Conservation (phyloP, 306 rosid species). For the Psophocarpus tetragonolobus region DNA sequence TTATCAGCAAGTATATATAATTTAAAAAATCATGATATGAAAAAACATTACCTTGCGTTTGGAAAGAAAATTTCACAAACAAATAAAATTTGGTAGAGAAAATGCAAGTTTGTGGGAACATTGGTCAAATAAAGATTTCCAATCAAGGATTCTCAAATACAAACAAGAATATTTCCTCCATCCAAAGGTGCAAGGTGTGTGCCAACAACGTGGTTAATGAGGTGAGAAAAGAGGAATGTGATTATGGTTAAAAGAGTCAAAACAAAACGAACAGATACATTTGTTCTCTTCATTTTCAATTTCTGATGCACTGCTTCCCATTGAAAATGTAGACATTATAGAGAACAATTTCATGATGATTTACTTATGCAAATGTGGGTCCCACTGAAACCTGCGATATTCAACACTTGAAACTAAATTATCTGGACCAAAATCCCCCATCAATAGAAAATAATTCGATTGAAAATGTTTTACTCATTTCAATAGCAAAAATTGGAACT, state of each 20-base stretch:
- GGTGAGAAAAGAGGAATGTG: conserved; percentile 48
- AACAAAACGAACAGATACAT: conserved; percentile 31
- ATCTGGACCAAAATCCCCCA: neutral
- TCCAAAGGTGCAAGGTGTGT: conserved; percentile 11
- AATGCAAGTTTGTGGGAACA: no score
- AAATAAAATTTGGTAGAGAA: no score
- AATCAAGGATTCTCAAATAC: no score
- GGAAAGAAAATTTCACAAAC: no score
- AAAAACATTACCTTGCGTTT: no score
- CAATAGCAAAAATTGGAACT: neutral
- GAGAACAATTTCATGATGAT: conserved; percentile 3
- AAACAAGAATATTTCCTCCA: no score
- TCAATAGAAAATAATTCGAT: neutral
- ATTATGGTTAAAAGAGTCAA: conserved; percentile 34
- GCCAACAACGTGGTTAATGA: conserved; percentile 41
- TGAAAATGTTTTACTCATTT: neutral
- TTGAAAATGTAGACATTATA: conserved; percentile 24
- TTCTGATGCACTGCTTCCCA: conserved; percentile 22
- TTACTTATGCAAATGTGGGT: conserved; percentile 10
- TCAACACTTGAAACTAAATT: neutral
- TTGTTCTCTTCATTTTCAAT: conserved; percentile 8
- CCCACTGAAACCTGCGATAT: neutral
- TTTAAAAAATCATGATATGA: no score
- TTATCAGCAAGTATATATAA: no score
- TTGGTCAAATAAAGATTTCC: no score